Conservation (phyloP, 345 rosid genomes). For the Camelina laxa region DNA sequence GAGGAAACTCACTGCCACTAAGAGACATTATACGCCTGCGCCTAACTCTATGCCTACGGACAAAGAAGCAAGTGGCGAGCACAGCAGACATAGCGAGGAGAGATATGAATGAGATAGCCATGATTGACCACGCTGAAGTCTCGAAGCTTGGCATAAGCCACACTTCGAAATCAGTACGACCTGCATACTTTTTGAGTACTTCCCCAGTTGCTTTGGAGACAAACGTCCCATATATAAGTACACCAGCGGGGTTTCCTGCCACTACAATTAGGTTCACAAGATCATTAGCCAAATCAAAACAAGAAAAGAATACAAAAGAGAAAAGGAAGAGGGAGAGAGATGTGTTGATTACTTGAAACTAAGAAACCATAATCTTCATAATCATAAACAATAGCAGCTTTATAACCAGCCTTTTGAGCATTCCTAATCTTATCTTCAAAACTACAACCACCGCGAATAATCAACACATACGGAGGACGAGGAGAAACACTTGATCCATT, state of each 20-base stretch:
- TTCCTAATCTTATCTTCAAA: constrained; percentile 84
- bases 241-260: constrained; percentile 90
- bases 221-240: constrained; percentile 75
- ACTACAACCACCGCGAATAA: constrained; percentile 84
- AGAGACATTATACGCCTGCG: constrained; percentile 54
- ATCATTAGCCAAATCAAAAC: constrained; percentile 16
- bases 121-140: constrained; percentile 93
- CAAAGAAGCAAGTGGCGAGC: constrained; percentile 93
- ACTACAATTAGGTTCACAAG: constrained; percentile 53
- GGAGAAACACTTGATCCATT: constrained; percentile 46
- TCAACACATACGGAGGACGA: constrained; percentile 61
- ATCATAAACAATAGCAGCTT: constrained; percentile 84
- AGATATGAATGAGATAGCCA: constrained; percentile 92
- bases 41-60: constrained; percentile 85
- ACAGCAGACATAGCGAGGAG: constrained; percentile 98
- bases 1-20: constrained; percentile 65
- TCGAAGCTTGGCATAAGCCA: constrained; percentile 82
- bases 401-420: constrained; percentile 84
- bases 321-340: not conserved
- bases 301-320: not conserved
- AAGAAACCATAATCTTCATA: constrained; percentile 63
- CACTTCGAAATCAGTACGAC: constrained; percentile 59
- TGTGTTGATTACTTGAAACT: constrained; percentile 73
- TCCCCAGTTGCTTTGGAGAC: constrained; percentile 78
- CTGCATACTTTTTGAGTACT: constrained; percentile 61